phyloP scores from a whole-genome alignment of 805 yeast species.

The Phaffomyces opuntiae region DNA sequence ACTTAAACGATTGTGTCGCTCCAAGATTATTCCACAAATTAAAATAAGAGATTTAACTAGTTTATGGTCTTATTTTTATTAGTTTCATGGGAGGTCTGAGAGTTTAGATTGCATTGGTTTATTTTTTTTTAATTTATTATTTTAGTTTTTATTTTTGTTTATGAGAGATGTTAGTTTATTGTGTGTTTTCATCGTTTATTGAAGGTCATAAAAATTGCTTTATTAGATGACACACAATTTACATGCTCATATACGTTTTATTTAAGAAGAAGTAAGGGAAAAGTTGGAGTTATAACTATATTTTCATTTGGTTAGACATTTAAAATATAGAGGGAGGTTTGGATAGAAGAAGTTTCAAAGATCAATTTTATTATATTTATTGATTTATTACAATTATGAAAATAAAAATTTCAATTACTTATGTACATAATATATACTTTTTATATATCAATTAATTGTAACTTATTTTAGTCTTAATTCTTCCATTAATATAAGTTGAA shows the following conservation, averaged over 20 bases:
- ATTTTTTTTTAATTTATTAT: slow-evolving; percentile 2
- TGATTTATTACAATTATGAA: slow-evolving; percentile 1
- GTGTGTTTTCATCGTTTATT: background rate
- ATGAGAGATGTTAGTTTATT: background rate
- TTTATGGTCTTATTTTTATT: background rate
- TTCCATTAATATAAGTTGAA: too few relatives aligned
- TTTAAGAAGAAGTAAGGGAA: background rate
- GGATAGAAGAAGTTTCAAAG: background rate
- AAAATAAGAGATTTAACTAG: slow-evolving; percentile 39
- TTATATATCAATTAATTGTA: background rate
- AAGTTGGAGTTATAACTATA: too few relatives aligned
- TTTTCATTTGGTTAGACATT: background rate
- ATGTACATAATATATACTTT: slow-evolving; percentile 9
- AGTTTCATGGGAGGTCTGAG: background rate
- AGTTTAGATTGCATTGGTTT: background rate
- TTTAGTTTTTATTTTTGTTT: background rate
- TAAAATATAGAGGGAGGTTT: background rate
- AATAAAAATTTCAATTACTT: slow-evolving; percentile 1
- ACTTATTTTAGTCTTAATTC: too few relatives aligned
- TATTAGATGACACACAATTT: background rate
- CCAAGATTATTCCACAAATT: slow-evolving; percentile 84
- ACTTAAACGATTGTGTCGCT: slow-evolving; percentile 85
- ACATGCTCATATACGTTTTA: background rate
- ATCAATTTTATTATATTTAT: background rate
- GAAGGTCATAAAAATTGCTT: too few relatives aligned